phyloP scores from a whole-genome alignment of 2,329 filamentous ascomycete species.

The Stagonosporopsis vannaccii region DNA sequence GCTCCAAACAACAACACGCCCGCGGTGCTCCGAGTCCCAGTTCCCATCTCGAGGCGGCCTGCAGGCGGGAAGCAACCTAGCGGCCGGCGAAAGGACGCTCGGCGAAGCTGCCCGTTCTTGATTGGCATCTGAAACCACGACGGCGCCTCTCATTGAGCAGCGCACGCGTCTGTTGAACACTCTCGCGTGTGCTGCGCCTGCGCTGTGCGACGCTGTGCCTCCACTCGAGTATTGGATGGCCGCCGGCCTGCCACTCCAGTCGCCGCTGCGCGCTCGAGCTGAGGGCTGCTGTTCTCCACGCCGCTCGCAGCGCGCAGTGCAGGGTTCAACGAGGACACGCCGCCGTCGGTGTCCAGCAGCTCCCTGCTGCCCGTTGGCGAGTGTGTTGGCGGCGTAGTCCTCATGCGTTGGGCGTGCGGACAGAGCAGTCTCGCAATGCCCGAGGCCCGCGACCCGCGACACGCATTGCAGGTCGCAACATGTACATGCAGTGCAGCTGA shows the following conservation, averaged over 20 bases:
- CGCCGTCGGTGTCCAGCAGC: conserved; percentile 9
- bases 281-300: conserved; percentile 3
- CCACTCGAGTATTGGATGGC: conserved; percentile 24
- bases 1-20: conserved; percentile 4
- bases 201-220: conserved; percentile 24
- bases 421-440: not conserved
- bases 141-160: conserved; percentile 20
- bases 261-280: conserved; percentile 16
- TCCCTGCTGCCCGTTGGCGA: conserved; percentile 14
- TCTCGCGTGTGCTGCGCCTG: conserved; percentile 41
- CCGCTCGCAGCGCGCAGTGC: conserved; percentile 9
- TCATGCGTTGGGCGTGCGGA: conserved; percentile 1
- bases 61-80: conserved; percentile 20
- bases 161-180: conserved; percentile 42
- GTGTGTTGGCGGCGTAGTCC: conserved; percentile 5
- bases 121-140: conserved; percentile 43
- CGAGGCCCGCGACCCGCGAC: not conserved
- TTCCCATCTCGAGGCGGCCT: conserved; percentile 22
- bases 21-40: conserved; percentile 13
- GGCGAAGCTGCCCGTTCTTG: conserved; percentile 30
- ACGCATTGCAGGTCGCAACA: not conserved
- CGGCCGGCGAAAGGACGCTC: conserved; percentile 29
- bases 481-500: not conserved
- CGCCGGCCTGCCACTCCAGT: conserved; percentile 19
- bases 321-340: conserved; percentile 8